Evolutionary conservation across 352 stramenopile genomes (phyloP).

Genomic region (Phytophthora fragariae): DNA sequence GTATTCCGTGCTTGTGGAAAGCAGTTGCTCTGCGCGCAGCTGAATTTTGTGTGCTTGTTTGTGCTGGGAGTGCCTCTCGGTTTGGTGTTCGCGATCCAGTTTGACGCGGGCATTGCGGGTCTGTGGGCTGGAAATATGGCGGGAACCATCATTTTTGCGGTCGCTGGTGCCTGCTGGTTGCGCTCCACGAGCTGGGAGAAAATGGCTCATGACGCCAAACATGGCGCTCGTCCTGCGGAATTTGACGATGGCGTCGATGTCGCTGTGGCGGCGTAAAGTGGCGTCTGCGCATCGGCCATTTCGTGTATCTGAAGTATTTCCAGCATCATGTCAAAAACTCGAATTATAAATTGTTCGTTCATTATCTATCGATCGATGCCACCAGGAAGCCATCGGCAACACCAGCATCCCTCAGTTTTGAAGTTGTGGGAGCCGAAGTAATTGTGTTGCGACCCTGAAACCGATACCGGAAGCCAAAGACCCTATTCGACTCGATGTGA

Average conservation of each 20-base stretch:
- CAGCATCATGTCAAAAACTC: background rate
- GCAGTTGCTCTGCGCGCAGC: conserved; percentile 55
- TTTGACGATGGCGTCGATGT: conserved; percentile 32
- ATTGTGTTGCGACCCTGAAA: too few species aligned
- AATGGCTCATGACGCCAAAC: conserved; percentile 59
- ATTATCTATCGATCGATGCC: too few species aligned
- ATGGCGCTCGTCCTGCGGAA: conserved; percentile 44
- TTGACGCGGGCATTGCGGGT: conserved; percentile 49
- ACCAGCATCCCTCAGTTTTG: too few species aligned
- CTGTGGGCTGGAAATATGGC: conserved; percentile 68
- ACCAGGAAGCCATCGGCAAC: too few species aligned
- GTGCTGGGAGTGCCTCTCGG: conserved; percentile 57
- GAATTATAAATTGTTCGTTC: background rate
- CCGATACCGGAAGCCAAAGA: too few species aligned
- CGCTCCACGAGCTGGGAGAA: conserved; percentile 56
- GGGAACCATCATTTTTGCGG: conserved; percentile 47
- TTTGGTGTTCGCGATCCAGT: conserved; percentile 50
- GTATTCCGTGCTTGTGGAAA: conserved; percentile 59
- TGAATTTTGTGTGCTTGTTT: conserved; percentile 67
- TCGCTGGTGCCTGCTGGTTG: conserved; percentile 54
- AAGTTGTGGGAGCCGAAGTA: too few species aligned
- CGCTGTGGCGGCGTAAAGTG: conserved; percentile 19
- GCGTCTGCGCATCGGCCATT: background rate
- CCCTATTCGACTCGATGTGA: too few species aligned
- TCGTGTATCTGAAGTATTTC: background rate